Evolutionary conservation across 371 early-diverging fungal genomes (phyloP).

Genomic region (Rhizomucor miehei): DNA sequence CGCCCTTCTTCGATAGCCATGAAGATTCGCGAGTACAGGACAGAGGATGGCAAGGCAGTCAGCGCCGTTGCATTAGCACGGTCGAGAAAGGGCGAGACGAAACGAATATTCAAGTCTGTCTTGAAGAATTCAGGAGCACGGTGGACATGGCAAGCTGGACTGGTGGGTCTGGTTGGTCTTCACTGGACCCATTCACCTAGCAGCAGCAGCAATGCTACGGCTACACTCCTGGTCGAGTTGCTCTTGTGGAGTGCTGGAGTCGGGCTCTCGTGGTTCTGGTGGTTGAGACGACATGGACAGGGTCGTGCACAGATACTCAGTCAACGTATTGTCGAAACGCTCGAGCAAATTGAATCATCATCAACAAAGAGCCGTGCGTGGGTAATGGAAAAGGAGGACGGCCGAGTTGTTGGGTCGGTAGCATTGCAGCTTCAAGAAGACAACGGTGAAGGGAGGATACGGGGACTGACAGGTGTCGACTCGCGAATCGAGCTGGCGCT

Average conservation of each 20-base stretch:
- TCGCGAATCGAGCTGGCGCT: constrained; percentile 25
- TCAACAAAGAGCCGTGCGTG: constrained; percentile 30
- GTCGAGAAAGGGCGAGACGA: constrained; percentile 4
- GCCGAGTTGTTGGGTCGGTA: constrained; percentile 21
- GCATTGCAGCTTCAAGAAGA: constrained; percentile 20
- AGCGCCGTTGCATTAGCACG: constrained; percentile 5
- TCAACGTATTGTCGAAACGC: constrained; percentile 3
- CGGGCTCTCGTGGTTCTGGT: constrained; percentile 26
- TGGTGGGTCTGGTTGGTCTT: constrained; percentile 27
- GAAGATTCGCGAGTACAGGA: constrained; percentile 2
- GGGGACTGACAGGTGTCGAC: constrained; percentile 28
- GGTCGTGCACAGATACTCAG: neutral
- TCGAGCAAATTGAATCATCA: too few relatives aligned
- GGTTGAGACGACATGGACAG: constrained; percentile 13
- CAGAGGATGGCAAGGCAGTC: constrained; percentile 8
- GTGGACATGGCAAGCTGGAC: constrained; percentile 35
- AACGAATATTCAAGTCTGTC: constrained; percentile 3
- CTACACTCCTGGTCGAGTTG: constrained; percentile 14
- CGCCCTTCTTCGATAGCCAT: too few relatives aligned
- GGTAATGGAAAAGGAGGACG: constrained; percentile 28
- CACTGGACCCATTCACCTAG: constrained; percentile 5
- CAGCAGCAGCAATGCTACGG: neutral
- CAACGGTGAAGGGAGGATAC: constrained; percentile 24
- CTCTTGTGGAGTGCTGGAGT: constrained; percentile 36
- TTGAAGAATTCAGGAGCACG: constrained; percentile 10